Evolutionary conservation across 1,284 basidiomycete species (phyloP), one percentile per base, ranked within the genome.

Genomic region (Prillingera fragicola): DNA sequence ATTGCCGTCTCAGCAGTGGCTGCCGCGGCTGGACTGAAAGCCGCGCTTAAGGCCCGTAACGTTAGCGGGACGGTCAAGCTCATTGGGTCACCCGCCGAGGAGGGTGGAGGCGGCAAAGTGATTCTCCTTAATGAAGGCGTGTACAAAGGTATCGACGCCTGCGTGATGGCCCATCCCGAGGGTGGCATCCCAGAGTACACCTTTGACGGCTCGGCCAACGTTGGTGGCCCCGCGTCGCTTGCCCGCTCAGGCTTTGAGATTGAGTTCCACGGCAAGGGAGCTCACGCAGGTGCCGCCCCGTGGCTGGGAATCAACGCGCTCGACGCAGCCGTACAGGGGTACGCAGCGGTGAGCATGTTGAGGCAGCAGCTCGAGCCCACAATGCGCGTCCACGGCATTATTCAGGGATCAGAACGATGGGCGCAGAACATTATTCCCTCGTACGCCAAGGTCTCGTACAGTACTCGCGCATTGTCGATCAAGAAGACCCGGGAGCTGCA

Each of bases 101-200:
- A 91, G 69, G 74, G 73, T 8, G 85, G 84, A 4, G 83, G 80
- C 17, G 87, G 87, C n/a, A 91, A 92, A 69, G 76, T 83, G 37
- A 74, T 78, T 27, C 71, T 91, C 15, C 72, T 89, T 15, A 76
- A 85, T 78, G 33, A 80, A 76, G 32, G 87, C 85, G 82, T 82
- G 84, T 67, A 80, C 78, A 10, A 87, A 84, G 50, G 48, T 33
- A 39, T 60, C 13, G 59, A 60, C 35, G 59, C 59, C 3, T 60
- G 59, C 32, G 45, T 36, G 9, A 60, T 60, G 59, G 50, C 54
- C 17, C 58, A 60, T 41, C 58, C 58, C 28, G 52, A 48, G 17
- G 54, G 55, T 15, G 57, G 59, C 10, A 6, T 38, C 3, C 17
- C 8, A 39, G 19, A 33, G 32, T 34, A 15, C 22, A 33, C 44